These are phyloP conservation scores for Diaporthe capsici DNA, from an alignment of 2,329 filamentous ascomycete species.

Conservation along the genomic window DNA sequence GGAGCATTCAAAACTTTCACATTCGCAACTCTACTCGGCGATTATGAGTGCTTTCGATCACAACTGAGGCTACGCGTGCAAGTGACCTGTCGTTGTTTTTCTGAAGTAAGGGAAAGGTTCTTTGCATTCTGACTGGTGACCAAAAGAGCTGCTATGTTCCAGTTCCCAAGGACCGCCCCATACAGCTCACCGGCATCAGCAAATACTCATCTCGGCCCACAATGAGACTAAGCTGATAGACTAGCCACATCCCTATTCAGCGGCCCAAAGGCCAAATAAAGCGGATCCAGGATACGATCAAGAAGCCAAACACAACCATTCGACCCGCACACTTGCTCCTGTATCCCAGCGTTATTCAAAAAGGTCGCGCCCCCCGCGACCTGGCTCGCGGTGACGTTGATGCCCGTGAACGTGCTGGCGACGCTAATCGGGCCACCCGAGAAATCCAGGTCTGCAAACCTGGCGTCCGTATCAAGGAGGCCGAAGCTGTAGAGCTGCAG, in stretches of 20 bases:
- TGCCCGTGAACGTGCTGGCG: slow-evolving; percentile 18
- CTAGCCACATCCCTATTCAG: neutral
- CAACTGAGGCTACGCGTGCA: neutral
- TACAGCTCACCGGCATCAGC: neutral
- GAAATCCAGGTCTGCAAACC: slow-evolving; percentile 19
- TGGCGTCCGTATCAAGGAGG: slow-evolving; percentile 3
- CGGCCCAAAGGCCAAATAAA: slow-evolving; percentile 32
- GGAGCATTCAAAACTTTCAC: neutral
- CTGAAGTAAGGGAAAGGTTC: neutral
- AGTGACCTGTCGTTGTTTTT: neutral
- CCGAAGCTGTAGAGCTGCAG: slow-evolving; percentile 27
- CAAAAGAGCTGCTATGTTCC: neutral
- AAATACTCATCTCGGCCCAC: neutral
- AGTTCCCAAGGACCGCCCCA: neutral
- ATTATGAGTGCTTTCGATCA: neutral
- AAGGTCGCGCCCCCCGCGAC: neutral
- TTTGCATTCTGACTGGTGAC: neutral
- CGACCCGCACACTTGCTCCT: slow-evolving; percentile 26
- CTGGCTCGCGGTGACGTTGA: slow-evolving; percentile 27
- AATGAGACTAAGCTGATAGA: too few species aligned
- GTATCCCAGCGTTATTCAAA: slow-evolving; percentile 22
- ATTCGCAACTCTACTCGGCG: neutral
- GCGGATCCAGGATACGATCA: slow-evolving; percentile 21
- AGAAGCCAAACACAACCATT: slow-evolving; percentile 24
- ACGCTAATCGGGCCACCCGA: slow-evolving; percentile 7